These are phyloP conservation scores for Blepharisma stoltei DNA, from an alignment of 73 alveolate genomes.

Conservation along the genomic window DNA sequence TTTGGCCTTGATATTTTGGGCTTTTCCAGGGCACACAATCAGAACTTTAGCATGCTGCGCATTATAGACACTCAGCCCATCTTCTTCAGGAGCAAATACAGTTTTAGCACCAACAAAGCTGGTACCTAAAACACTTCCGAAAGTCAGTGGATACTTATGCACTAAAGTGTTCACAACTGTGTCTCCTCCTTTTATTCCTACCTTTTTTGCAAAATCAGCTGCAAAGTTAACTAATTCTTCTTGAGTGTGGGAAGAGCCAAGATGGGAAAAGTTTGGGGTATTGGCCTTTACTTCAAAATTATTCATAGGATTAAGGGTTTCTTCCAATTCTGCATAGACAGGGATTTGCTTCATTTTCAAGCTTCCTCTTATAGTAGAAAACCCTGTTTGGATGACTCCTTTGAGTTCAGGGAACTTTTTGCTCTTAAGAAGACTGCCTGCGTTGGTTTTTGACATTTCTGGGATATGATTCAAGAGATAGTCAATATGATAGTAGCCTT, in stretches of 20 bases:
- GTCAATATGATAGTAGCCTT: background rate
- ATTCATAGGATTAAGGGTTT: background rate
- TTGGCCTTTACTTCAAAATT: background rate
- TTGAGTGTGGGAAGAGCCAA: background rate
- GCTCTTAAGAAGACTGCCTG: constrained; percentile 11
- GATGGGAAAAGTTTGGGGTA: background rate
- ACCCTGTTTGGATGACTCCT: constrained; percentile 49
- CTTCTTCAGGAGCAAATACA: background rate
- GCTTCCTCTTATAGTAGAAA: constrained; percentile 49
- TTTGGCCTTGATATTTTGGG: background rate
- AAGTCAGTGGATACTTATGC: background rate
- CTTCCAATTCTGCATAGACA: constrained; percentile 37
- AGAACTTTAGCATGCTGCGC: constrained; percentile 15
- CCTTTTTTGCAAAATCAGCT: background rate
- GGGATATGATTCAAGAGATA: background rate
- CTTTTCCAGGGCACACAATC: background rate
- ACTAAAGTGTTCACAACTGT: background rate
- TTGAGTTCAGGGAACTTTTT: constrained; percentile 38
- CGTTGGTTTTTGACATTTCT: background rate
- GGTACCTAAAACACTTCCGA: background rate
- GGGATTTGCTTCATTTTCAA: constrained; percentile 43
- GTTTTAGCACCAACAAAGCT: background rate
- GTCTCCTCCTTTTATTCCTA: background rate
- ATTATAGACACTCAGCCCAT: background rate
- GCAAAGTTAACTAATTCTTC: background rate